A percentile compares a stretch with the other conserved stretches of the same genome.
Evolutionary conservation across 495 filamentous ascomycete species (phyloP).

Genomic region (Thermochaetoides thermophila): DNA sequence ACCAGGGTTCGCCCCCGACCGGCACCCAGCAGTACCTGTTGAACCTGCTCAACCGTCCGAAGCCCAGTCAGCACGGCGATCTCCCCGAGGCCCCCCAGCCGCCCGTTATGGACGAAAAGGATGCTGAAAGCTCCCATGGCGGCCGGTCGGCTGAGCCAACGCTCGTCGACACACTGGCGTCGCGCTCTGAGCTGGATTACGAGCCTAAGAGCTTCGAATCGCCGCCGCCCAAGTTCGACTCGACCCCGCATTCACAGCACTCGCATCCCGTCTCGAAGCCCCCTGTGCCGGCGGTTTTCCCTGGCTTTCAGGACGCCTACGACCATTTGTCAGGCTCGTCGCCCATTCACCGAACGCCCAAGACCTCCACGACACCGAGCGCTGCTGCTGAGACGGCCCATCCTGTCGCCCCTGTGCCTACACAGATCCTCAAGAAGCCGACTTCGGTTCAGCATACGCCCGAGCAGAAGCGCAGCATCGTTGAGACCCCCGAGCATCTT

Average conservation of each 20-base stretch:
- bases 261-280: conserved; percentile 19
- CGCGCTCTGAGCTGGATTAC: conserved; percentile 23
- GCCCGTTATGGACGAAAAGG: conserved; percentile 14
- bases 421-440: conserved; percentile 27
- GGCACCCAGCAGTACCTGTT: conserved; percentile 39
- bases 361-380: conserved; percentile 27
- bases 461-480: conserved; percentile 22
- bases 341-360: conserved; percentile 25
- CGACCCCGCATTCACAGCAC: conserved; percentile 25
- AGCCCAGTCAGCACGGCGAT: conserved; percentile 37
- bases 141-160: conserved; percentile 14
- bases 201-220: conserved; percentile 21
- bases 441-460: conserved; percentile 14
- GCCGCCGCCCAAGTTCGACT: conserved; percentile 22
- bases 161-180: conserved; percentile 13
- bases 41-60: conserved; percentile 36
- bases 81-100: conserved; percentile 27
- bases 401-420: conserved; percentile 14
- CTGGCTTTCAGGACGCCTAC: conserved; percentile 21
- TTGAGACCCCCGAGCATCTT: conserved; percentile 28
- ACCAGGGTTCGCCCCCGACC: conserved; percentile 24
- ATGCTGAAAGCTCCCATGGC: conserved; percentile 8
- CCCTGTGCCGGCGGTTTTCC: conserved; percentile 11
- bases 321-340: conserved; percentile 17
- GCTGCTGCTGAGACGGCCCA: conserved; percentile 12